phyloP scores from a whole-genome alignment of 2,329 filamentous ascomycete genomes.

The Penicillium olsonii region DNA sequence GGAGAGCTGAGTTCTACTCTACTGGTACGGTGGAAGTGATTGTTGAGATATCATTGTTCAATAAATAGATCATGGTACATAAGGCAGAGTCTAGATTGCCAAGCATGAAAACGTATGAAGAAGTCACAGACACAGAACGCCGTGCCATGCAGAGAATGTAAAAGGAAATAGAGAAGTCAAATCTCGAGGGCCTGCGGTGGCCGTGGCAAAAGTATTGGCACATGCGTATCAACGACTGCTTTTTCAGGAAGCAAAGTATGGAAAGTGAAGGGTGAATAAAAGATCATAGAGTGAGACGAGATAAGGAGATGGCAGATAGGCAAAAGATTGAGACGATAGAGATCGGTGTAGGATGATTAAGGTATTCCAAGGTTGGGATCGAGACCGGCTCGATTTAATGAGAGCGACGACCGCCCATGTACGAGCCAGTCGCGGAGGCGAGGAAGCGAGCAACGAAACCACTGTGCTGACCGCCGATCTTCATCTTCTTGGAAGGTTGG shows the following conservation, averaged over 20 bases:
- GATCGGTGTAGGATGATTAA: slow-evolving; percentile 9
- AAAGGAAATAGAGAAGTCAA: background rate
- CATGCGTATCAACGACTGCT: slow-evolving; percentile 19
- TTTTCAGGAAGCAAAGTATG: slow-evolving; percentile 19
- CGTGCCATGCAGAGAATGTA: slow-evolving; percentile 21
- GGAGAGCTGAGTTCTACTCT: no score
- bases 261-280: slow-evolving; percentile 8
- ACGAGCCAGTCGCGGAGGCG: slow-evolving; percentile 44
- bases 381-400: slow-evolving; percentile 28
- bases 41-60: background rate
- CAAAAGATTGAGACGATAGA: background rate
- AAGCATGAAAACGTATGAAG: background rate
- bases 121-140: background rate
- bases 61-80: background rate
- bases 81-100: background rate
- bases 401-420: slow-evolving; percentile 42
- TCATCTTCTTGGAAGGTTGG: slow-evolving; percentile 46
- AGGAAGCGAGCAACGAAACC: slow-evolving; percentile 47
- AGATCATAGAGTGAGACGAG: slow-evolving; percentile 1
- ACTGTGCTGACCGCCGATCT: slow-evolving; percentile 33
- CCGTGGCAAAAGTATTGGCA: slow-evolving; percentile 18
- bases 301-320: background rate
- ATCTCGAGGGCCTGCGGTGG: background rate
- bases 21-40: background rate
- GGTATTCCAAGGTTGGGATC: slow-evolving; percentile 5